Base-by-base conservation (phyloP, 331 rosid genomes). In the Malus hybrid region DNA sequence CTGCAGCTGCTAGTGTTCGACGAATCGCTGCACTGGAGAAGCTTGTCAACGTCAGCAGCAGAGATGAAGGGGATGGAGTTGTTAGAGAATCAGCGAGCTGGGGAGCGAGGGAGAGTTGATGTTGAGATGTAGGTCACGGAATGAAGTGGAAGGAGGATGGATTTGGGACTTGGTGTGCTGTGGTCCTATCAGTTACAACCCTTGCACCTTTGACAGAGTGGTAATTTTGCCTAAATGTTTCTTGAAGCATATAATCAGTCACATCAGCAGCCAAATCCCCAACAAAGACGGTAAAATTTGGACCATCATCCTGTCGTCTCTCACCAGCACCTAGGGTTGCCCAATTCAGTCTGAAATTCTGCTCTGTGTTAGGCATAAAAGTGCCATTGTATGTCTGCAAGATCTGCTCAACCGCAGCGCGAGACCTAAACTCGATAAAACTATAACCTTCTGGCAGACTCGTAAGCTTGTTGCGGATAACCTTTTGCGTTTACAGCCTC, bases 221-320 rank as follows among this genome's bases (percentile, higher is more conserved):
- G 67, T 84, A 88, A 6, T 65, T 76, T 5, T 69, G 64, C 71
- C 83, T 82, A 69, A 88, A 88, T 2, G 89, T 85, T 72, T 88
- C 50, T 44, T 44, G 50, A 44, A 44, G 50, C 50, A 44, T 44
- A 5, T 44, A 44, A 44, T 54, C 93, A 18, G 87, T 82, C 50
- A 88, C 93, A 77, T 86, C 93, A 62, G 87, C 87, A 12, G 93
- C 89, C 81, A 88, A 83, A 72, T 88, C 90, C 29, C 93, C 93
- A 2, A 88, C 93, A 32, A 88, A 88, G 67, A 88, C 79, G 0
- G 93, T 86, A 67, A 78, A 77, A 50, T 88, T 89, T 2, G 83
- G 87, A 39, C 87, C 86, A 20, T 88, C 93, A 24, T 86, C 93
- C 70, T 86, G 93, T 2, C 93, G 93, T 76, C 88, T 83, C 84